Base-by-base conservation (phyloP, 345 rosid genomes). In the Turnera subulata region DNA sequence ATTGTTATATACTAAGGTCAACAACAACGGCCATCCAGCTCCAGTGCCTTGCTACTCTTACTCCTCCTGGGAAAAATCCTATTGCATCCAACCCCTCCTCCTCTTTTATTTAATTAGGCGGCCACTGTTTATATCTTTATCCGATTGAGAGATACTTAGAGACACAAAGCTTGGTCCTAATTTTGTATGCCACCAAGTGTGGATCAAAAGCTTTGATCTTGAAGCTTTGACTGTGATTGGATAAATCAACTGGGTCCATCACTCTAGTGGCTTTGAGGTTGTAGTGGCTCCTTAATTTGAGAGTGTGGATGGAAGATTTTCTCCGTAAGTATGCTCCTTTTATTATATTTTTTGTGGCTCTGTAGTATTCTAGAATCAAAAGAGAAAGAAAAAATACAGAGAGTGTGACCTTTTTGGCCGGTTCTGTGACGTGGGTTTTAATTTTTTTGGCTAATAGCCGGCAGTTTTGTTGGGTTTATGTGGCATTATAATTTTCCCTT, bases 251-350 rank as follows among this genome's bases (percentile, higher is more conserved):
- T 35, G 18, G 29, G 15, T 21, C 33, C 6, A 17, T 25, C 1
- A 47, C 4, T 20, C 11, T 49, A 22, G 53, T 2, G 33, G 53
- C 47, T 18, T 16, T 61, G 6, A 9, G 1, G 45, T 42, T 4
- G 45, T 42, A 11, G 45, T 42, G 35, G 35, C 35, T 29, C 35
- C 53, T 0, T 17, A 18, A 35, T 60, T 20, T 29, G n/a, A 16
- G n/a, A n/a, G 53, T 56, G 69, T 74, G 75, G 75, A 49, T 63
- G 57, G 58, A 67, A 55, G 47, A 53, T 57, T 61, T 73, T 76
- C 64, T 23, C 11, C 69, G 79, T 77, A 61, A 64, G 72, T 51
- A 17, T 55, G 33, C 25, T 44, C 48, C 19, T 55, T 24, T 33
- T 9, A 0, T 6, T 54, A 35, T 2, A 13, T 63, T 35, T 35